Percentiles rank a stretch among this genome's conserved stretches.
These are phyloP conservation scores for Centrapalus pauciflorus DNA, from an alignment of 129 eudicot species.

Conservation along the genomic window DNA sequence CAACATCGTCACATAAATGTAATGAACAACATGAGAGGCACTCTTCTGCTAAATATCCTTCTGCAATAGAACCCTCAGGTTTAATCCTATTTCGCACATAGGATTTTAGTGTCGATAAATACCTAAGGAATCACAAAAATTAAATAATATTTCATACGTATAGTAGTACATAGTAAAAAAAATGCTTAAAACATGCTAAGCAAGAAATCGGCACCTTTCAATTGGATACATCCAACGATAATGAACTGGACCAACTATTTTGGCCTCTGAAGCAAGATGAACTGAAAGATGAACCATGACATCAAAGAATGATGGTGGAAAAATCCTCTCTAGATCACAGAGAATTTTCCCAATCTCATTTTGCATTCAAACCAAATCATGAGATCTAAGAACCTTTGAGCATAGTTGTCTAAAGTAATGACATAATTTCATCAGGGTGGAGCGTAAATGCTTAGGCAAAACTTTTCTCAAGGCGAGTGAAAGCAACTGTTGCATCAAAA, in stretches of 20 bases:
- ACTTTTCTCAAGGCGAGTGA: not conserved
- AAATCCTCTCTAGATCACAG: slow-evolving; percentile 21
- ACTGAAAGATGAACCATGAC: slow-evolving; percentile 28
- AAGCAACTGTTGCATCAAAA: slow-evolving; percentile 16
- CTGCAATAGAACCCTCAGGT: no score
- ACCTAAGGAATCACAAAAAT: no score
- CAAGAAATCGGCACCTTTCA: slow-evolving; percentile 4
- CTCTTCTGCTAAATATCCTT: no score
- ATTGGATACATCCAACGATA: slow-evolving; percentile 14
- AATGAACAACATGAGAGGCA: no score
- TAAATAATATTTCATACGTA: no score
- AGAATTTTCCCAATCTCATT: not conserved
- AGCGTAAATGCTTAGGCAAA: slow-evolving; percentile 14
- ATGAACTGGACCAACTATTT: slow-evolving; percentile 1
- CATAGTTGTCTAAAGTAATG: slow-evolving; percentile 11
- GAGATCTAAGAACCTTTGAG: slow-evolving; percentile 10
- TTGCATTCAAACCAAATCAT: slow-evolving; percentile 3
- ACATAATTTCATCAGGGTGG: slow-evolving; percentile 3
- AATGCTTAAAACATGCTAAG: no score
- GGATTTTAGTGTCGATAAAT: no score
- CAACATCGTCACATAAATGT: no score
- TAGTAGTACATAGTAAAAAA: no score
- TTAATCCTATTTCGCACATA: no score
- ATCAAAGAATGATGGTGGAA: slow-evolving; percentile 29
- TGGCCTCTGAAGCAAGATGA: slow-evolving; percentile 12